Percentiles rank a stretch among this genome's conserved stretches.
These are phyloP conservation scores for Xylaria sp. DNA, from an alignment of 495 filamentous ascomycete genomes.

Conservation along the genomic window DNA sequence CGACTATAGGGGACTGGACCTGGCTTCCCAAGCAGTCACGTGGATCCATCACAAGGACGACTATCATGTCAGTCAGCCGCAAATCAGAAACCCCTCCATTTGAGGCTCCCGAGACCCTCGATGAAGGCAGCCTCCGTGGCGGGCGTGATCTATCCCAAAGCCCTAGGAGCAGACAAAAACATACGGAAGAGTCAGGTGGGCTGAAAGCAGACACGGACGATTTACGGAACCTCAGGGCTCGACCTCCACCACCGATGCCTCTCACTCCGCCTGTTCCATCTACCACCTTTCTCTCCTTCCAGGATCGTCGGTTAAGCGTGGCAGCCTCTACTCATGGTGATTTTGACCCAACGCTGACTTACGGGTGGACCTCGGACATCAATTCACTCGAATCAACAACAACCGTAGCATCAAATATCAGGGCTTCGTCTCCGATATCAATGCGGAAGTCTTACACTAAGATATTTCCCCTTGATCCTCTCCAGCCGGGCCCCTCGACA, in stretches of 20 bases:
- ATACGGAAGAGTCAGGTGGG: slow-evolving; percentile 20
- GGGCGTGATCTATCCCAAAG: slow-evolving; percentile 26
- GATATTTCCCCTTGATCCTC: slow-evolving; percentile 43
- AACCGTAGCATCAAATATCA: slow-evolving; percentile 35
- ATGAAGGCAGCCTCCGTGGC: slow-evolving; percentile 26
- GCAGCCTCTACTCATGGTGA: slow-evolving; percentile 47
- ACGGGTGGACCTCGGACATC: slow-evolving; percentile 51
- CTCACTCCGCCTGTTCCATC: slow-evolving; percentile 48
- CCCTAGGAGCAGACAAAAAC: slow-evolving; percentile 21
- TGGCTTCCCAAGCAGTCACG: slow-evolving; percentile 36
- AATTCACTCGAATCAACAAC: slow-evolving; percentile 42
- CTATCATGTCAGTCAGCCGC: slow-evolving; percentile 38
- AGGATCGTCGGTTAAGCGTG: slow-evolving; percentile 48
- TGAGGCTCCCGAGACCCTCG: slow-evolving; percentile 15
- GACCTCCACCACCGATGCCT: slow-evolving; percentile 48
- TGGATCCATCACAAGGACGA: slow-evolving; percentile 29
- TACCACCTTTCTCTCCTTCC: slow-evolving; percentile 42
- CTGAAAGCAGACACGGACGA: slow-evolving; percentile 29
- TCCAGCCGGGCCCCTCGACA: slow-evolving; percentile 22
- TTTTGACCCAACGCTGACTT: slow-evolving; percentile 48
- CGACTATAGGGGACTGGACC: slow-evolving; percentile 25
- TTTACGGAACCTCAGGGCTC: slow-evolving; percentile 39
- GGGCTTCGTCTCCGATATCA: slow-evolving; percentile 39
- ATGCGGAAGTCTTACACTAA: slow-evolving; percentile 53
- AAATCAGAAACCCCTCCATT: slow-evolving; percentile 28